These are phyloP conservation scores for Coniochaeta sp. DNA, from an alignment of 2,329 filamentous ascomycete genomes.

Conservation along the genomic window DNA sequence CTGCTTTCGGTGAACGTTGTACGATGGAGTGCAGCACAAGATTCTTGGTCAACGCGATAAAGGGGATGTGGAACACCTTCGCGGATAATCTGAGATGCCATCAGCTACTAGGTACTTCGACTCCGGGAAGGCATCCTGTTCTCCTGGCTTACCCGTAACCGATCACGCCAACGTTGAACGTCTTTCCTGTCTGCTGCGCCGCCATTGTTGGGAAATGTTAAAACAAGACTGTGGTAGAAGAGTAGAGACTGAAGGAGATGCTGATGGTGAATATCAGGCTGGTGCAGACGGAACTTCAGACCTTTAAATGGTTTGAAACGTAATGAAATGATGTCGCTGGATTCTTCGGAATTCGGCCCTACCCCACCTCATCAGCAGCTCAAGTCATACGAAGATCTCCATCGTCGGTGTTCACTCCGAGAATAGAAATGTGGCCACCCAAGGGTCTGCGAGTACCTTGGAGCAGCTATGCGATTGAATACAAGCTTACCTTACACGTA, in stretches of 20 bases:
- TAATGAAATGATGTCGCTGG: background rate
- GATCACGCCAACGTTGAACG: constrained; percentile 5
- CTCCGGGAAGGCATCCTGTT: background rate
- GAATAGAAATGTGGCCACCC: background rate
- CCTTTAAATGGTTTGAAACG: background rate
- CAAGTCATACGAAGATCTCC: background rate
- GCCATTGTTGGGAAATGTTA: background rate
- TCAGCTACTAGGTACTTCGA: constrained; percentile 4
- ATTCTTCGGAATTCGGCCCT: background rate
- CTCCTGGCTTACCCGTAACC: constrained; percentile 12
- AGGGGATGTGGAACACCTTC: constrained; percentile 80
- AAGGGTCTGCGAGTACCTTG: background rate
- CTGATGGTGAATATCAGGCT: background rate
- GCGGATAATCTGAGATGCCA: constrained; percentile 44
- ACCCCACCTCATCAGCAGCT: too few species aligned
- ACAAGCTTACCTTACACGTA: too few species aligned
- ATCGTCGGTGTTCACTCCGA: background rate
- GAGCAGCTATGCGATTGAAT: background rate
- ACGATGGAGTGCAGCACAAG: constrained; percentile 68
- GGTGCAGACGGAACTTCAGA: background rate
- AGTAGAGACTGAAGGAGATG: background rate
- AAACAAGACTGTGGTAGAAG: background rate
- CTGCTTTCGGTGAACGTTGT: constrained; percentile 59
- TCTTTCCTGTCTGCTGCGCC: background rate
- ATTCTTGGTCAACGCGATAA: constrained; percentile 55